Percentiles rank a stretch among this genome's conserved stretches.
phyloP scores from a whole-genome alignment of 768 basidiomycete species.

The Pholiota conissans region DNA sequence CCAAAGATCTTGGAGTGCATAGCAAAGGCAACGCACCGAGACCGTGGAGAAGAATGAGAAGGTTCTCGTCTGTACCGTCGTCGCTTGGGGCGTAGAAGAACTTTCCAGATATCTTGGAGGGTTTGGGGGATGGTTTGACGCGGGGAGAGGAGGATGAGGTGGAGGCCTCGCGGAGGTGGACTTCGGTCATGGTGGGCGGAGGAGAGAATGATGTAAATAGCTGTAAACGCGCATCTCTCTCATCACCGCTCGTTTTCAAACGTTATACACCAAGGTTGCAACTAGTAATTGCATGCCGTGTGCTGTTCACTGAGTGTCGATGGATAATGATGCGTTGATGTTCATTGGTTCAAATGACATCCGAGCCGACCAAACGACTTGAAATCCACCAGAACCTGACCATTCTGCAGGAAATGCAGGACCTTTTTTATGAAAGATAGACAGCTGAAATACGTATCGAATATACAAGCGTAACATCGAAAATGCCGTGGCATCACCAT shows the following conservation, averaged over 20 bases:
- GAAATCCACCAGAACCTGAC: too few species aligned
- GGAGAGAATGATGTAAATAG: not conserved
- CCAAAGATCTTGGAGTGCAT: not conserved
- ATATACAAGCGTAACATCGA: not conserved
- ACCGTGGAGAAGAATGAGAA: constrained; percentile 83
- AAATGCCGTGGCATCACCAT: not conserved
- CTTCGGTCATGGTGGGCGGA: constrained; percentile 22
- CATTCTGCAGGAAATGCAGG: too few species aligned
- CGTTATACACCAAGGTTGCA: too few species aligned
- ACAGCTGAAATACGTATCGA: too few species aligned
- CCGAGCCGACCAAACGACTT: too few species aligned
- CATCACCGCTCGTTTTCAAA: too few species aligned
- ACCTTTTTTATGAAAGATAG: too few species aligned
- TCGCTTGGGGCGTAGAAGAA: constrained; percentile 73
- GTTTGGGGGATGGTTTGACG: constrained; percentile 50
- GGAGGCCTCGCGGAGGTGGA: constrained; percentile 34
- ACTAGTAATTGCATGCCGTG: too few species aligned
- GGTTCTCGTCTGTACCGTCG: constrained; percentile 85
- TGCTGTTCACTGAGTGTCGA: too few species aligned
- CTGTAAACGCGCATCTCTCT: too few species aligned
- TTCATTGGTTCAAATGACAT: too few species aligned
- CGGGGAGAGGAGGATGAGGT: constrained; percentile 25
- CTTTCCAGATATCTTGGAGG: constrained; percentile 46
- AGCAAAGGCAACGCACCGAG: constrained; percentile 53
- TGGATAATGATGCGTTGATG: too few species aligned